phyloP scores from a whole-genome alignment of 2,329 filamentous ascomycete species.

The Aspergillus pseudonomiae region DNA sequence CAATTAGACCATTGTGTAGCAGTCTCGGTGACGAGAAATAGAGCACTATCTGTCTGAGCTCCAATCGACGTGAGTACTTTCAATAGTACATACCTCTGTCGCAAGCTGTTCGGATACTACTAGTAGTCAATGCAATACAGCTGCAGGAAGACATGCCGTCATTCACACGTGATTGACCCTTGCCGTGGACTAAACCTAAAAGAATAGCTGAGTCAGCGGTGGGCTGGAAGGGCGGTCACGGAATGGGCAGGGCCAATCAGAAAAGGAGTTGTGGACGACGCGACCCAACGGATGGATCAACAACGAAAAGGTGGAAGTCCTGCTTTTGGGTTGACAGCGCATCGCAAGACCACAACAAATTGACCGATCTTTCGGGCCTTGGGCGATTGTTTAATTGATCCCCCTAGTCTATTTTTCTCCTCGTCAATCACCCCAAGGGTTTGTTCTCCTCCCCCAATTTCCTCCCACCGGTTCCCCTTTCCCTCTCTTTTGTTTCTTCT shows the following conservation, averaged over 20 bases:
- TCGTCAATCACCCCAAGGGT: conserved; percentile 20
- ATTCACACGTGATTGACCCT: conserved; percentile 18
- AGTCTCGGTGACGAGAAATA: background rate
- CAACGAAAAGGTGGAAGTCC: conserved; percentile 26
- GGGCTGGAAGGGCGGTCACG: conserved; percentile 25
- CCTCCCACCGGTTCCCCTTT: conserved; percentile 22
- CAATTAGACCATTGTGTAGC: background rate
- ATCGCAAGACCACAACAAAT: conserved; percentile 55
- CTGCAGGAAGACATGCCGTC: conserved; percentile 15
- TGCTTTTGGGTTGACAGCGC: conserved; percentile 31
- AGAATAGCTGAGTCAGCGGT: conserved; percentile 23
- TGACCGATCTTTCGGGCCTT: conserved; percentile 34
- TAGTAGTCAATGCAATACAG: background rate
- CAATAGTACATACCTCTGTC: too few species aligned
- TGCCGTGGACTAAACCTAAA: conserved; percentile 5
- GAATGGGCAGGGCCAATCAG: conserved; percentile 31
- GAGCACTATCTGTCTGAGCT: background rate
- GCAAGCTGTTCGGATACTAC: too few species aligned
- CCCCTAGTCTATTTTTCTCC: conserved; percentile 10
- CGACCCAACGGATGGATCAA: conserved; percentile 43
- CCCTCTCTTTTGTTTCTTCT: conserved; percentile 15
- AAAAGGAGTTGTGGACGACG: conserved; percentile 23
- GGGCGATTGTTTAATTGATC: conserved; percentile 14
- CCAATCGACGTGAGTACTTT: too few species aligned
- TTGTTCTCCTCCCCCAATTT: conserved; percentile 11